Conservation (phyloP, 129 eudicot species). For the Saposhnikovia divaricata region DNA sequence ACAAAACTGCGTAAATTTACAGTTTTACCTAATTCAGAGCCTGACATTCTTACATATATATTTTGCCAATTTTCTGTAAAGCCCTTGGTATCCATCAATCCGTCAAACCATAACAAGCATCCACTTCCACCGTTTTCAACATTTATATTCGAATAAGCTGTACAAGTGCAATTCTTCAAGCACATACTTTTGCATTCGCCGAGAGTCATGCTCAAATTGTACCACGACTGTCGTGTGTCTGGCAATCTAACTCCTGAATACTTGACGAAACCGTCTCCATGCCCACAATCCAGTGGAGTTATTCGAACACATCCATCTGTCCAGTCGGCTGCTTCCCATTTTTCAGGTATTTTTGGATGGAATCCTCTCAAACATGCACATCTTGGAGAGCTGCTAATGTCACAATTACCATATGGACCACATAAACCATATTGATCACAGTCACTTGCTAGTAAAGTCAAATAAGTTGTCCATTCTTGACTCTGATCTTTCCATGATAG, state of each 20-base stretch:
- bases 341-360: not conserved
- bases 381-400: constrained; percentile 6
- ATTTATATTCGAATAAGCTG: not conserved
- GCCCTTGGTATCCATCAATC: not conserved
- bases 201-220: not conserved
- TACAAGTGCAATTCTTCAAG: not conserved
- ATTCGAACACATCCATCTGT: not conserved
- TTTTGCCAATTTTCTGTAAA: not conserved
- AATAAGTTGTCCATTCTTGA: not conserved
- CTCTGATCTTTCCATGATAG: not conserved
- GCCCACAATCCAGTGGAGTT: constrained; percentile 16
- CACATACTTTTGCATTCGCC: not conserved
- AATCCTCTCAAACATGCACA: constrained; percentile 1
- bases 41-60: constrained; percentile 3
- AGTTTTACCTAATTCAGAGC: not conserved
- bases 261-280: constrained; percentile 28
- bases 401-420: not conserved
- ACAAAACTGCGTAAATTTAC: not conserved
- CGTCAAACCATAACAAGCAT: constrained; percentile 9
- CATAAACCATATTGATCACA: constrained; percentile 1
- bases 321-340: constrained; percentile 6
- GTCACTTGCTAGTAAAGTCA: constrained; percentile 1
- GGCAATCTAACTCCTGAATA: constrained; percentile 25
- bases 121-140: not conserved
- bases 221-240: constrained; percentile 9